Evolutionary conservation across 345 rosid genomes (phyloP).

Genomic region (Hibiscus tridactylites): DNA sequence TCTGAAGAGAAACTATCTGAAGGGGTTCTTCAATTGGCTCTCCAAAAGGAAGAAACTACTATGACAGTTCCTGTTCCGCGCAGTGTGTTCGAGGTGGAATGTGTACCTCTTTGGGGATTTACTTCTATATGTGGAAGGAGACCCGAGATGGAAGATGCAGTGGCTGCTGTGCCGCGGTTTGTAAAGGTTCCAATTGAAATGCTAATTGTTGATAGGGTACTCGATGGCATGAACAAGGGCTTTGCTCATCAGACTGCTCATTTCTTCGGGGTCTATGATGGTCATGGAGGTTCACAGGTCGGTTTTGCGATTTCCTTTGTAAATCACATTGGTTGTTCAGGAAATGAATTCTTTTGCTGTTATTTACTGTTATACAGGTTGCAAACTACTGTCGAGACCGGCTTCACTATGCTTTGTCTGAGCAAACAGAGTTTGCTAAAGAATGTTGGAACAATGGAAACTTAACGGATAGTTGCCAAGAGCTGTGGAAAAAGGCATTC

Average conservation of each 20-base stretch:
- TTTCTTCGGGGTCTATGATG: conserved; percentile 92
- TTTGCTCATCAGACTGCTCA: conserved; percentile 64
- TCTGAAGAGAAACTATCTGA: conserved; percentile 28
- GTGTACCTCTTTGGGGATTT: conserved; percentile 83
- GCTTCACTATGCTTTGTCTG: conserved; percentile 55
- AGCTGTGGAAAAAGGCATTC: conserved; percentile 73
- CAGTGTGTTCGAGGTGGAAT: conserved; percentile 82
- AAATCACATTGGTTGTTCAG: neutral
- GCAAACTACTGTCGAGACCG: conserved; percentile 77
- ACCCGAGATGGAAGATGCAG: conserved; percentile 96
- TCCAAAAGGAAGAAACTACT: conserved; percentile 24
- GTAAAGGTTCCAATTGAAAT: conserved; percentile 63
- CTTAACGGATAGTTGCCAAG: conserved; percentile 46
- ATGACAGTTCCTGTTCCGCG: conserved; percentile 26
- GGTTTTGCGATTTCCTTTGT: neutral
- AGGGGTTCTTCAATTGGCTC: conserved; percentile 33
- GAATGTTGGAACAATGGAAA: conserved; percentile 32
- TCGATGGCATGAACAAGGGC: conserved; percentile 49
- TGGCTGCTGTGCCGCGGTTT: conserved; percentile 54
- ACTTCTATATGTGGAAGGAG: conserved; percentile 80
- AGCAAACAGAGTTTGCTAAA: conserved; percentile 50
- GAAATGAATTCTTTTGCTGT: conserved; percentile 2
- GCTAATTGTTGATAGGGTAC: conserved; percentile 54
- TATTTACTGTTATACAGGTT: conserved; percentile 42
- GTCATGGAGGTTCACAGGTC: conserved; percentile 95